Evolutionary conservation across 1,139 yeast genomes (phyloP), one percentile per base, ranked within the genome.

Genomic region (Yarrowia galli): DNA sequence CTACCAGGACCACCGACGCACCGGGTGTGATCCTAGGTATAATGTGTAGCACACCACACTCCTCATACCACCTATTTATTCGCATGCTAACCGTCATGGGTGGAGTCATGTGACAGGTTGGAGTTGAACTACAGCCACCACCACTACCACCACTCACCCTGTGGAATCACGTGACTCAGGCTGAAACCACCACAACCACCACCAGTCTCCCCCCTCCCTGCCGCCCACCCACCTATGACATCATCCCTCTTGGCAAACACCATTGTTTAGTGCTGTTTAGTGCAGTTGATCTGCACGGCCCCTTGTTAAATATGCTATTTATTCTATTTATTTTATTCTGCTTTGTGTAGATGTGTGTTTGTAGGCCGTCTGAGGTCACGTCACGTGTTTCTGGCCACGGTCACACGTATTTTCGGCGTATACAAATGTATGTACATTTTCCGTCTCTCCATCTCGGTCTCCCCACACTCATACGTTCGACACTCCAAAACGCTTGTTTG

Each of bases 201-300:
- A 9, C 15, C 22, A 18, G 13, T 42, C 36, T 12, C 15, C 36
- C 7, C 36, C 36, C 2, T 8, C 36, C 12, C 22, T 13, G 12
- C 49, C 15, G 12, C n/a, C n/a, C 49, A 6, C n/a, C 18, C 25
- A 15, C 54, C 58, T 20, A 54, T 54, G 60, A 54, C 60, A 38
- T 54, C 60, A 54, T 54, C 8, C 25, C 56, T 51, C 42, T 35
- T 51, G 58, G 42, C 58, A 51, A 28, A 49, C 56, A 49, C 56
- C 56, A 25, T 25, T 25, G 53, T 48, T 18, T 35, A 12, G 46
- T 54, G 45, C 61, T 25, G 53, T 48, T 18, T 35, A 12, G 46
- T 54, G 45, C 61, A 54, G 61, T 54, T 54, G 36, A 40, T 23
- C 61, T 54, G 61, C 58, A 53, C 61, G 46, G 60, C 46, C 61